Evolutionary conservation across 2,329 filamentous ascomycete genomes (phyloP), one percentile per base, ranked within the genome.

Genomic region (Fusarium nanum): DNA sequence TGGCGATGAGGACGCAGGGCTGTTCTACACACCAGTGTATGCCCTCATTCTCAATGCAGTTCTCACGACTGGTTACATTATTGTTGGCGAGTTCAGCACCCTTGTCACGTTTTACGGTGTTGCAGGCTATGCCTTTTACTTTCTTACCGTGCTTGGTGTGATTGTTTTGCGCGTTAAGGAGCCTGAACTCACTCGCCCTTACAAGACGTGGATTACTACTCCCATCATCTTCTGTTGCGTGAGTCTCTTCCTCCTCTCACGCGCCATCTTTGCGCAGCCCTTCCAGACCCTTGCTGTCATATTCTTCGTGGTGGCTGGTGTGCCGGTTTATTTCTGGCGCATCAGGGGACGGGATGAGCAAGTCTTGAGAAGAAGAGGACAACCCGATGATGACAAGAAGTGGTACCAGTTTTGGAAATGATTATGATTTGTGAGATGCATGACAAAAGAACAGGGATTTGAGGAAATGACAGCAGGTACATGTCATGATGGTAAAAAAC

Each of bases 151-250:
- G 0, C 87, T 99, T 0, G 96, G 96, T 1, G 86, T 99, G 50
- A 98, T 99, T 68, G 88, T 99, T 55, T 85, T 99, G 67, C 87
- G 96, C 30, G 93, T 98, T 30, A 88, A 88, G 67, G 96, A 99
- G 79, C 96, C 96, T 6, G 85, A 91, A 67, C 86, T 99, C 47
- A 94, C 98, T 79, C 84, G 96, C 27, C 95, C 96, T 1, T 99
- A 99, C 81, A 91, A 90, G 78, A 97, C 94, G 5, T 99, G 95
- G 96, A 97, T 99, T 76, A 92, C 91, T 1, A 99, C 96, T 4
- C 96, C 96, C 13, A 95, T 99, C 71, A 95, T 98, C 60, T 99
- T 99, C 79, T 99, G 96, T 86, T 99, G 96, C 77, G 96, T 99
- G 41, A 97, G 93, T 78, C 80, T 99, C 70, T 99, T 99, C 78